Evolutionary conservation across 495 filamentous ascomycete species (phyloP), one percentile per base, ranked within the genome.

Genomic region (Wilcoxina mikolae): DNA sequence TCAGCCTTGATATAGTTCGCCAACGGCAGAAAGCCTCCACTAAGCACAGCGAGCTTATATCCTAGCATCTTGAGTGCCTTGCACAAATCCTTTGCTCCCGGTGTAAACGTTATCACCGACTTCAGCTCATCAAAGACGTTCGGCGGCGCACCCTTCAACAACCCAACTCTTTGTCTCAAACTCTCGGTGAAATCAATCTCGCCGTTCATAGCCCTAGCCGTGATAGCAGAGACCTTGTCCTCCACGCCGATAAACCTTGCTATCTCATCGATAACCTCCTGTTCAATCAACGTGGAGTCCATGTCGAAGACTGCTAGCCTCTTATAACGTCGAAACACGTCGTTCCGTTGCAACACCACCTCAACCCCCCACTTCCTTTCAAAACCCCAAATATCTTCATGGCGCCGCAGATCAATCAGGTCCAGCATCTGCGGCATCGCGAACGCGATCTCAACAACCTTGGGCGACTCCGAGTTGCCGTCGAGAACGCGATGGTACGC

Each of bases 251-350:
- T 43, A 47, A 56, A 66, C 46, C 28, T 78, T 20, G 91, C 91
- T 52, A 98, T 82, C 62, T 95, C 80, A 61, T 98, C 91, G 62
- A 98, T 94, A 22, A 94, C 86, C 71, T 98, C 91, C 65, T 98
- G 87, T 54, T 89, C 78, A 60, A 98, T 95, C 53, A 98, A 74
- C 0, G 91, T 98, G 56, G 82, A 87, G 68, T 98, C 91, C 91
- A 98, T 98, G 65, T 98, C 91, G 60, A 98, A 98, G 24, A 94
- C 80, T 1, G 85, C 88, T 3, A 98, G 71, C 2, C 85, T 80
- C 64, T 86, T 84, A 65, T 88, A 76, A 22, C 78, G 75, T 39
- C 83, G 76, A 72, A 80, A 86, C n/a, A 85, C 72, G 27, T 72
- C 76, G 56, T 88, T 83, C 43, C 62, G 60, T 65, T 87, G 82